A percentile compares a stretch with the other conserved stretches of the same genome.
phyloP scores from a whole-genome alignment of 2,329 filamentous ascomycete species.

The Trichoderma polysporum region DNA sequence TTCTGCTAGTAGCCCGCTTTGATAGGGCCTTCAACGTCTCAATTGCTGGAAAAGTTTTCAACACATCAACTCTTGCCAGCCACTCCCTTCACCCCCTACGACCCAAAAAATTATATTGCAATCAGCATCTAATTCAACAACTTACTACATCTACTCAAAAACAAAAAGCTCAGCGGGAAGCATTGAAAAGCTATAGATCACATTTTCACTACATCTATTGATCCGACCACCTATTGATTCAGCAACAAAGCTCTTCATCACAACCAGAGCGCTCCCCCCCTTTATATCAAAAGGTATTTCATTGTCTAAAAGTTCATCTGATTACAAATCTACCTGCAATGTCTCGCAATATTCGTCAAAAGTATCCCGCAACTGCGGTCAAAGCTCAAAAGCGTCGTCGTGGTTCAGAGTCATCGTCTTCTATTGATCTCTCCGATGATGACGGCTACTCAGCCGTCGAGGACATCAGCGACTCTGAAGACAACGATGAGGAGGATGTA shows the following conservation, averaged over 20 bases:
- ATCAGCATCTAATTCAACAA: background rate
- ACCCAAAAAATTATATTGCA: background rate
- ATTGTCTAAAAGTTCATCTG: slow-evolving; percentile 3
- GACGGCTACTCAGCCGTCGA: slow-evolving; percentile 74
- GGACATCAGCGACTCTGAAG: slow-evolving; percentile 72
- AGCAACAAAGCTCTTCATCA: background rate
- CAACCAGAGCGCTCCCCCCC: background rate
- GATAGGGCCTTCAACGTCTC: slow-evolving; percentile 28
- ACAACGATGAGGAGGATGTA: slow-evolving; percentile 77
- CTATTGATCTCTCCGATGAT: slow-evolving; percentile 62
- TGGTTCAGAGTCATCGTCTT: slow-evolving; percentile 56
- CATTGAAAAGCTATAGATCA: background rate
- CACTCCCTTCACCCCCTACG: background rate
- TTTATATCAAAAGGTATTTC: background rate
- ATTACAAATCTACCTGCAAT: slow-evolving; percentile 35
- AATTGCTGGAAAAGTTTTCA: slow-evolving; percentile 19
- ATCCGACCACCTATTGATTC: background rate
- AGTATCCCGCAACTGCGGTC: slow-evolving; percentile 43
- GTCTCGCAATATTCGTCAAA: slow-evolving; percentile 55
- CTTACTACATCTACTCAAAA: background rate
- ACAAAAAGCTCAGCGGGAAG: background rate
- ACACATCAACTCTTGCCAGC: background rate
- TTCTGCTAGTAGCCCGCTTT: slow-evolving; percentile 33
- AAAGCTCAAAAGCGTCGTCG: slow-evolving; percentile 50
- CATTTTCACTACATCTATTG: background rate